Evolutionary conservation across 352 stramenopile species (phyloP).

Genomic region (Vaucheria bursata): DNA sequence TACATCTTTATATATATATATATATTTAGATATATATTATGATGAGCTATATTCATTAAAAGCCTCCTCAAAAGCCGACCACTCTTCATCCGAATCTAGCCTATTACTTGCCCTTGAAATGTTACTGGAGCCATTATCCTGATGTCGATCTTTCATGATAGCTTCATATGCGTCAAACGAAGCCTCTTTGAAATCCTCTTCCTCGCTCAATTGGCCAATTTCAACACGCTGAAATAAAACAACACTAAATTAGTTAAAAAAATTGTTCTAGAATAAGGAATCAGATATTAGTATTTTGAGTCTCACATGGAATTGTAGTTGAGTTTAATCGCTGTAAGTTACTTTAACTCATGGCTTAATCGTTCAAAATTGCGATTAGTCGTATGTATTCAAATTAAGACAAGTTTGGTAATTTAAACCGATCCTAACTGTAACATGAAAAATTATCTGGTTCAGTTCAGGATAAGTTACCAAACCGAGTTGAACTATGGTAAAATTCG

Average conservation of each 20-base stretch:
- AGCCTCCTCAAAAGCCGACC: constrained; percentile 1
- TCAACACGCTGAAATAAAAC: not conserved
- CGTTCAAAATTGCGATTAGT: too few relatives aligned
- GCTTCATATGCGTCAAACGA: constrained; percentile 12
- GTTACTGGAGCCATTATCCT: not conserved
- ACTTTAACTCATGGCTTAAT: not conserved
- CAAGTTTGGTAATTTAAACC: too few relatives aligned
- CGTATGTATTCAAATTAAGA: too few relatives aligned
- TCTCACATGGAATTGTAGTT: not conserved
- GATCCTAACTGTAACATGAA: too few relatives aligned
- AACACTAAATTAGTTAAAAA: not conserved
- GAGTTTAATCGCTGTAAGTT: not conserved
- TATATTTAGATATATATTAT: too few relatives aligned
- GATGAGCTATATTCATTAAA: too few relatives aligned
- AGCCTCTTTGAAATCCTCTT: not conserved
- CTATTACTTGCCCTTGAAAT: constrained; percentile 9
- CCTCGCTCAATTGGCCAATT: not conserved
- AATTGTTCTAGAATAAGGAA: not conserved
- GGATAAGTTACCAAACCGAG: too few relatives aligned
- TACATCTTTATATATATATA: too few relatives aligned
- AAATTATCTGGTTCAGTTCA: too few relatives aligned
- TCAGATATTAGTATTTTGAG: not conserved
- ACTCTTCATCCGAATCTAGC: not conserved
- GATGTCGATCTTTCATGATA: constrained; percentile 10
- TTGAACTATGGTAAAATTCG: too few relatives aligned